These are phyloP conservation scores for Primulina tabacum DNA, from an alignment of 257 asterid genomes.

Conservation along the genomic window DNA sequence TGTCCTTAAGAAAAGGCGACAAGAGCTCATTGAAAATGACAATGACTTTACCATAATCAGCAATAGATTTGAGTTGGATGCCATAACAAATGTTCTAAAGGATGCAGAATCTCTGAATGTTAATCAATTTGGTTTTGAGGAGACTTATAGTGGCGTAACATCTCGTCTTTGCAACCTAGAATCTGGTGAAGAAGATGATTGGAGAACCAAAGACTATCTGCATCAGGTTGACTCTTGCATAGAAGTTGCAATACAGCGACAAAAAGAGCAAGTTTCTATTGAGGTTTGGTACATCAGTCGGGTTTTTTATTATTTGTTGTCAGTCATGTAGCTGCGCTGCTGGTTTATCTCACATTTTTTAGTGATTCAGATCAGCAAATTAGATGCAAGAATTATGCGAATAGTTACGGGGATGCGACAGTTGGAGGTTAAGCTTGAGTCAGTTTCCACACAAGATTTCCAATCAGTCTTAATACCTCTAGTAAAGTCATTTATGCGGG, in stretches of 20 bases:
- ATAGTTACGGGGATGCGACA: constrained; percentile 65
- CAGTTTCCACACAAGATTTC: constrained; percentile 67
- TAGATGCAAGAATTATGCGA: constrained; percentile 79
- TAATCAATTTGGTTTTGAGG: constrained; percentile 83
- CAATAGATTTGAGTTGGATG: constrained; percentile 79
- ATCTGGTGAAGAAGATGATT: constrained; percentile 77
- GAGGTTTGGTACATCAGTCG: constrained; percentile 59
- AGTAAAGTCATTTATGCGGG: constrained; percentile 82
- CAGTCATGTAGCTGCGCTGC: constrained; percentile 19
- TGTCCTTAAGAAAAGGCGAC: constrained; percentile 65
- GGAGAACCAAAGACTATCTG: constrained; percentile 71
- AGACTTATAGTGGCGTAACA: constrained; percentile 53
- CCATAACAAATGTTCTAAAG: constrained; percentile 78
- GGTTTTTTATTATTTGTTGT: constrained; percentile 18
- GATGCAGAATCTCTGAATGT: constrained; percentile 76
- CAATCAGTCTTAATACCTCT: constrained; percentile 66
- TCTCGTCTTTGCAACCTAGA: constrained; percentile 73
- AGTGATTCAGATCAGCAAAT: constrained; percentile 80
- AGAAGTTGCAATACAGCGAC: constrained; percentile 89
- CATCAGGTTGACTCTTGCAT: constrained; percentile 86
- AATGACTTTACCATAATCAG: constrained; percentile 42
- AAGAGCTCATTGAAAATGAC: constrained; percentile 65
- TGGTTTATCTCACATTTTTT: constrained; percentile 32
- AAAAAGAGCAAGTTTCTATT: constrained; percentile 78
- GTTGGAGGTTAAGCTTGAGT: constrained; percentile 66